Base-by-base conservation (phyloP, 331 rosid genomes). In the Pyracantha coccinea region DNA sequence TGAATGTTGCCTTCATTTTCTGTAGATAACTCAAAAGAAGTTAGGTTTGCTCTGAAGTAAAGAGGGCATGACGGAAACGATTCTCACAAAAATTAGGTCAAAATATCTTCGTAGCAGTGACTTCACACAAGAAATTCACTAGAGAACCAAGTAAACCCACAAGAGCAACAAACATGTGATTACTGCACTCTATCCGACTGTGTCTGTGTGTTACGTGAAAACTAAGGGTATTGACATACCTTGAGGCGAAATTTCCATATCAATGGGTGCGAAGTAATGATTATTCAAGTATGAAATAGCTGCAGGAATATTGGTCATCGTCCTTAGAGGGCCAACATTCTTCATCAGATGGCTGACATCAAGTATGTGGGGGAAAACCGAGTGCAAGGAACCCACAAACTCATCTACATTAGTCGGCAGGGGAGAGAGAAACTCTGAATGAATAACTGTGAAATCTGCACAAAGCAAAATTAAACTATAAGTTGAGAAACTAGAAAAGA, bases 381-480 rank as follows among this genome's bases (percentile, higher is more conserved):
- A 38, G 76, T 19, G 70, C 75, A 90, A 74, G 73, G 93, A 84
- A 77, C 82, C 70, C 28, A 73, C 32, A 61, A 90, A 94, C 84
- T 94, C 91, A 8, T 94, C 95, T 66, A 92, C 63, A 54, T 83
- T 85, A 25, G 77, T 67, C 8, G 96, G 98, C 62, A 94, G 86
- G 15, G 96, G 92, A 4, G 84, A 83, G 24, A 94, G 65, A 89
- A 91, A 94, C 76, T 92, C 86, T 62, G 96, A 90, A 80, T 94
- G 86, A 73, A 94, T 82, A 64, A 79, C 87, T 9, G 97, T 83
- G 82, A 87, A 88, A 82, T 94, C 96, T 94, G 89, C 93, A 87
- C 4, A 65, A 75, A 78, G 27, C 60, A 75, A 73, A 23, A 33
- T 66, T 32, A 55, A 14, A 83, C 47, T 6, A 66, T 75, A 16